These are phyloP conservation scores for Aspergillus aculeatinus DNA, from an alignment of 2,329 filamentous ascomycete species.

Conservation along the genomic window DNA sequence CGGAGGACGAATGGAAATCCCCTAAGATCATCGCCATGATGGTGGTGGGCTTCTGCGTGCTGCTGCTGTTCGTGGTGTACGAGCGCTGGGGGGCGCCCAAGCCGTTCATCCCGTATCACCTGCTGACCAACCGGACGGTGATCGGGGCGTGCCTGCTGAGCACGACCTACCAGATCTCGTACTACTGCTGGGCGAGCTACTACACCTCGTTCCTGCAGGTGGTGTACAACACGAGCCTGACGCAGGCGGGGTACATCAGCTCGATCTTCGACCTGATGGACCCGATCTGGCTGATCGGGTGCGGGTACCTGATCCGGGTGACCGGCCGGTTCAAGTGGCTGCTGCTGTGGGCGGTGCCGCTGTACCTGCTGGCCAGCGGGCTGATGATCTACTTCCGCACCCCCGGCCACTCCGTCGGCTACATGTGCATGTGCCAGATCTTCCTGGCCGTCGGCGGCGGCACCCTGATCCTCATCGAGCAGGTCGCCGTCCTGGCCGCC, in stretches of 20 bases:
- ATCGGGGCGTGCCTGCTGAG: slow-evolving; percentile 28
- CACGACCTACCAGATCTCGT: slow-evolving; percentile 21
- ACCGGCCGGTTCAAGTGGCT: slow-evolving; percentile 53
- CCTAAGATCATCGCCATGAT: slow-evolving; percentile 51
- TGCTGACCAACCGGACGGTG: slow-evolving; percentile 44
- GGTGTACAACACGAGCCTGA: slow-evolving; percentile 33
- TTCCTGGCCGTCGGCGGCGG: slow-evolving; percentile 55
- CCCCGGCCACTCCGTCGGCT: slow-evolving; percentile 46
- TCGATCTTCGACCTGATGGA: slow-evolving; percentile 53
- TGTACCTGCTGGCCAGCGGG: slow-evolving; percentile 50
- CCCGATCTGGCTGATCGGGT: slow-evolving; percentile 55
- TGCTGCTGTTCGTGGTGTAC: slow-evolving; percentile 54
- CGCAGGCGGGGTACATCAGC: slow-evolving; percentile 43
- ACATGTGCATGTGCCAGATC: slow-evolving; percentile 56
- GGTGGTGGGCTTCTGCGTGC: slow-evolving; percentile 53
- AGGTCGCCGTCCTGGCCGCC: slow-evolving; percentile 55
- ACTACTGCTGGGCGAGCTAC: slow-evolving; percentile 31
- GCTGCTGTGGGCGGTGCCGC: slow-evolving; percentile 49
- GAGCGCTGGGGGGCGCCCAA: slow-evolving; percentile 52
- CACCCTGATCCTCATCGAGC: slow-evolving; percentile 51
- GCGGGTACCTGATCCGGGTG: slow-evolving; percentile 50
- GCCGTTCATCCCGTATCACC: slow-evolving; percentile 17
- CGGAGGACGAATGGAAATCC: slow-evolving; percentile 33
- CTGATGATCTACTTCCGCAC: slow-evolving; percentile 55
- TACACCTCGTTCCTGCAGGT: slow-evolving; percentile 40